A percentile compares a stretch with the other conserved stretches of the same genome.
These are phyloP conservation scores for Aureobasidium mangrovei DNA, from an alignment of 2,329 filamentous ascomycete genomes.

Conservation along the genomic window DNA sequence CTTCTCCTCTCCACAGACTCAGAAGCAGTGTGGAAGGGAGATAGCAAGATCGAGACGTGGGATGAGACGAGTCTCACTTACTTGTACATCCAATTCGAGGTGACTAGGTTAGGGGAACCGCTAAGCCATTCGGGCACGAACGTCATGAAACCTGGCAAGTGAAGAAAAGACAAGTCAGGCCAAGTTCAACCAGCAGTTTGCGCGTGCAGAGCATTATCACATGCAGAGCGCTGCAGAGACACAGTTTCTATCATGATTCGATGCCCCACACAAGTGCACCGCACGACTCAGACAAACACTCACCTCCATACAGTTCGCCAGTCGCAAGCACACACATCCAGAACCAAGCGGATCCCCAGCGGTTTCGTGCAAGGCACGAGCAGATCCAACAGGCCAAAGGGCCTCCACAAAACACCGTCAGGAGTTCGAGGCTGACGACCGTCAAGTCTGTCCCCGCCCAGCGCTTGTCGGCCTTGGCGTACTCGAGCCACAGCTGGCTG, in stretches of 20 bases:
- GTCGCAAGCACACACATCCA: slow-evolving; percentile 51
- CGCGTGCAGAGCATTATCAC: too few relatives aligned
- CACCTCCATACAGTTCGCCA: slow-evolving; percentile 54
- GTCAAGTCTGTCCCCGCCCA: slow-evolving; percentile 53
- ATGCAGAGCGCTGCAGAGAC: too few relatives aligned
- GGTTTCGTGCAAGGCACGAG: slow-evolving; percentile 32
- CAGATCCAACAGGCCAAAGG: slow-evolving; percentile 52
- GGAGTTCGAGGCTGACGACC: slow-evolving; percentile 50
- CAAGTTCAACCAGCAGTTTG: too few relatives aligned
- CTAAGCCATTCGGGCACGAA: slow-evolving; percentile 58
- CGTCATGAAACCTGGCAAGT: slow-evolving; percentile 48
- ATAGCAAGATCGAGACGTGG: background rate
- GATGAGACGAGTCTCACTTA: slow-evolving; percentile 23
- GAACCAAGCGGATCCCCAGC: slow-evolving; percentile 40
- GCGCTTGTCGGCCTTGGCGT: slow-evolving; percentile 53
- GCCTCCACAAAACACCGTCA: slow-evolving; percentile 52
- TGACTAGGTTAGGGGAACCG: slow-evolving; percentile 49
- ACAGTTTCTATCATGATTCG: too few relatives aligned
- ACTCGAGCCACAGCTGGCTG: slow-evolving; percentile 55
- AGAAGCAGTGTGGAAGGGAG: too few relatives aligned
- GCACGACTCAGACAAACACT: slow-evolving; percentile 17
- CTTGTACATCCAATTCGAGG: slow-evolving; percentile 51
- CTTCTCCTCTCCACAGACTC: too few relatives aligned
- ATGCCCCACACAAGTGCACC: too few relatives aligned
- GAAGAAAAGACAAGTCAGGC: too few relatives aligned